Conservation (phyloP, 371 early-diverging fungal genomes). For the Entomophthora muscae region DNA sequence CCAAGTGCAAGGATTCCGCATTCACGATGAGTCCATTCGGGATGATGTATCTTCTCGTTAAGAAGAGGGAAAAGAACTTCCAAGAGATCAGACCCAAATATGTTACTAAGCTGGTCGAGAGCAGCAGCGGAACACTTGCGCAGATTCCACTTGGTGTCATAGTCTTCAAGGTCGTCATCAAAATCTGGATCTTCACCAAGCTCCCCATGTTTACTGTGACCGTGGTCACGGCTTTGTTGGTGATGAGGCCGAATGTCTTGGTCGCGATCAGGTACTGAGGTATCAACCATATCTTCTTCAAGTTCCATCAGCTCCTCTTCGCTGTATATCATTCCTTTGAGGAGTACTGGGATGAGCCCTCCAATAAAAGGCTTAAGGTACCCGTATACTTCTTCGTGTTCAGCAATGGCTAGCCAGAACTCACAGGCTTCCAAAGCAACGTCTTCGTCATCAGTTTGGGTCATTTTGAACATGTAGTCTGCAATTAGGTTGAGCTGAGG, state of each 20-base stretch:
- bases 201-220: constrained; percentile 44
- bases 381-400: constrained; percentile 62
- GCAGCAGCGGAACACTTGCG: constrained; percentile 95
- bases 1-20: constrained; percentile 91
- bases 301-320: constrained; percentile 67
- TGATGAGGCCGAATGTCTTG: constrained; percentile 88
- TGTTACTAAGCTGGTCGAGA: constrained; percentile 76
- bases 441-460: constrained; percentile 53
- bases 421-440: constrained; percentile 92
- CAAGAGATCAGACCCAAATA: constrained; percentile 65
- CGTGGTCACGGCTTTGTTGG: constrained; percentile 66
- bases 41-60: constrained; percentile 51
- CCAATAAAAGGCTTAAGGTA: constrained; percentile 60
- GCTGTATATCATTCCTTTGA: constrained; percentile 87
- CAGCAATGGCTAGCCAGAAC: constrained; percentile 92
- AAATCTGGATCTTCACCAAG: constrained; percentile 70
- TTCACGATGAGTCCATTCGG: constrained; percentile 82
- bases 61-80: constrained; percentile 68
- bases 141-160: constrained; percentile 83
- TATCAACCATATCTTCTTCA: constrained; percentile 65
- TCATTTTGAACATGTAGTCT: constrained; percentile 85
- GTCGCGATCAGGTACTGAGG: constrained; percentile 62
- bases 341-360: constrained; percentile 71
- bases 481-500: constrained; percentile 71
- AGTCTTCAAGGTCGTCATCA: constrained; percentile 77